Base-by-base conservation (phyloP, 1,139 yeast species). In the Saccharomyces uvarum region DNA sequence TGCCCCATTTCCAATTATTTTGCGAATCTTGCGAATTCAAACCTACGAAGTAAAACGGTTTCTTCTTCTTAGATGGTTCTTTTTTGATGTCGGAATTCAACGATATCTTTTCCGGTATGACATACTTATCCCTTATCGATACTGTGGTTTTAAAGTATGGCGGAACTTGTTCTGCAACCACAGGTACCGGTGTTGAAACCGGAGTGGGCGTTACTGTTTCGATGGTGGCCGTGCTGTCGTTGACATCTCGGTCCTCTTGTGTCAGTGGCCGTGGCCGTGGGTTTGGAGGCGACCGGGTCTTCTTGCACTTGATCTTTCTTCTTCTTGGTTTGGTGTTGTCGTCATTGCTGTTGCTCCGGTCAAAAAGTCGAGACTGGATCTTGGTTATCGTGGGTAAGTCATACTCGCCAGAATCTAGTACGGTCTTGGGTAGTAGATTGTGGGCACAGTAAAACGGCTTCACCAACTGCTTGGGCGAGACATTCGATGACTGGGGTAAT, bases 351-450 rank as follows among this genome's bases (percentile, higher is more conserved):
- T 59, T 58, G 52, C 64, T 56, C 56, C 71, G 59, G 54, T 67
- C 69, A 49, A 60, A 68, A 14, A 68, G 60, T 47, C 66, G 63
- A 50, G 61, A 63, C 55, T 68, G 71, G 42, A 68, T 66, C 7
- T 58, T 57, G 1, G 69, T 61, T 13, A 68, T 67, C 21, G 62
- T 58, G 33, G 57, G 55, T 33, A 68, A 55, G 48, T 64, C 62
- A 51, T 61, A 66, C 5, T 59, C 54, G n/a, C 61, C 58, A n/a
- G 58, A 57, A 8, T 61, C 61, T 14, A 68, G 49, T 1, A 65
- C 63, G 24, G 59, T 56, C 47, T 56, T 57, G 5, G 70, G 69
- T 48, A 68, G 55, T 9, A 58, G 50, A 53, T 68, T 68, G 29
- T 38, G 44, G 51, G 60, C 38, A 54, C 56, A 31, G 56, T 54